Evolutionary conservation across 192 early-diverging fungal species (phyloP), one percentile per base, ranked within the genome.

Genomic region (Pecoramyces ruminantium): DNA sequence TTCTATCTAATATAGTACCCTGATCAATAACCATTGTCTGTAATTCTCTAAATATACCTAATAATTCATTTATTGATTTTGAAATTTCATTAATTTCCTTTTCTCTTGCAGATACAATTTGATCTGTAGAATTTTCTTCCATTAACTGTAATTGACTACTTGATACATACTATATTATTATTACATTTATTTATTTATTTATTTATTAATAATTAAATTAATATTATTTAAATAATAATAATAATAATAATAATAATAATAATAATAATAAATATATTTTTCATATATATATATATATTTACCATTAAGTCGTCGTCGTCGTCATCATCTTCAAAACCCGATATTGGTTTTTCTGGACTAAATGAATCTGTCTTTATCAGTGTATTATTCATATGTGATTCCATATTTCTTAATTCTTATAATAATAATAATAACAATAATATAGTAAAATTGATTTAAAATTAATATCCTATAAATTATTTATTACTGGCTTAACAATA

Each of bases 11-110:
- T 80, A 99, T 84, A 11, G 97, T 95, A 21, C 97, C 97, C 85
- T 99, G 97, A 85, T 98, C 97, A 82, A 99, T 96, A 28, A 99
- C 92, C 92, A 99, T 94, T 28, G 93, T 91, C 84, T 99, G 95
- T 83, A 98, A 88, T 82, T 97, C 95, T 80, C 90, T 90, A 85
- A 99, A 99, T 18, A 99, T 92, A 42, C 94, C 93, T 4, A 95
- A 95, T 79, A 99, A 86, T 29, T 93, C 91, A 38, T 92, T 86
- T 79, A 99, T 97, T 27, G 95, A 95, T 83, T 95, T 91, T 77
- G 94, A 95, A 82, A 99, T 97, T 78, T 97, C 89, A 78, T 93
- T 93, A 81, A 99, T 93, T 84, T 98, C 97, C 67, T 90, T 87
- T 84, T 99, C 97, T 42, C 97, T 90, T 81, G 96, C 89, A 9